Percentiles rank a stretch among this genome's conserved stretches.
These are phyloP conservation scores for Entomophthora muscae DNA, from an alignment of 371 early-diverging fungal species.

Conservation along the genomic window DNA sequence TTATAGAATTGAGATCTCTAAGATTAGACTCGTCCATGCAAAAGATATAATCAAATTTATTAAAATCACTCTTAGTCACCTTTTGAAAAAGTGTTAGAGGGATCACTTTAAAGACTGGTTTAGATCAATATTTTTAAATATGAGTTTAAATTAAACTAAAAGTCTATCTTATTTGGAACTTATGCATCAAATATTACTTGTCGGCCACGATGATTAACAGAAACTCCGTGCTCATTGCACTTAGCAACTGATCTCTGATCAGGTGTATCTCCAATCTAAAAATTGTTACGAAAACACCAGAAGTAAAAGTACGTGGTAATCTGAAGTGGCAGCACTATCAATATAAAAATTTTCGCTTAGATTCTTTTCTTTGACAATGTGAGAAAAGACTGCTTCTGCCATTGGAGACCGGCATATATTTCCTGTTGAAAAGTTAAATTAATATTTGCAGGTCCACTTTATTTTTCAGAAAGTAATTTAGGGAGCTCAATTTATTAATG, in stretches of 20 bases:
- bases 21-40: constrained; percentile 75
- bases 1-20: constrained; percentile 29
- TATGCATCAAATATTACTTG: constrained; percentile 20
- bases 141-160: background rate
- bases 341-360: constrained; percentile 42
- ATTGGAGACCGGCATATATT: constrained; percentile 39
- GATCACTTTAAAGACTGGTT: too few relatives aligned
- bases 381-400: constrained; percentile 82
- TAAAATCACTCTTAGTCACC: constrained; percentile 39
- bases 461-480: too few relatives aligned
- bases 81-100: too few relatives aligned
- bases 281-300: background rate
- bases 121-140: background rate
- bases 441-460: too few relatives aligned
- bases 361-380: constrained; percentile 37
- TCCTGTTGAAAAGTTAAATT: too few relatives aligned
- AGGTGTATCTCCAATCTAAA: constrained; percentile 23
- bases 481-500: too few relatives aligned
- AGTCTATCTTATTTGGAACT: background rate
- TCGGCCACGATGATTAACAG: constrained; percentile 60
- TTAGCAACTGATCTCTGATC: constrained; percentile 51
- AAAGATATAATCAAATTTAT: constrained; percentile 63
- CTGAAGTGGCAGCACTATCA: constrained; percentile 79
- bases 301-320: constrained; percentile 40
- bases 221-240: constrained; percentile 55